Evolutionary conservation across 257 asterid genomes (phyloP).

Genomic region (Solanum etuberosum): DNA sequence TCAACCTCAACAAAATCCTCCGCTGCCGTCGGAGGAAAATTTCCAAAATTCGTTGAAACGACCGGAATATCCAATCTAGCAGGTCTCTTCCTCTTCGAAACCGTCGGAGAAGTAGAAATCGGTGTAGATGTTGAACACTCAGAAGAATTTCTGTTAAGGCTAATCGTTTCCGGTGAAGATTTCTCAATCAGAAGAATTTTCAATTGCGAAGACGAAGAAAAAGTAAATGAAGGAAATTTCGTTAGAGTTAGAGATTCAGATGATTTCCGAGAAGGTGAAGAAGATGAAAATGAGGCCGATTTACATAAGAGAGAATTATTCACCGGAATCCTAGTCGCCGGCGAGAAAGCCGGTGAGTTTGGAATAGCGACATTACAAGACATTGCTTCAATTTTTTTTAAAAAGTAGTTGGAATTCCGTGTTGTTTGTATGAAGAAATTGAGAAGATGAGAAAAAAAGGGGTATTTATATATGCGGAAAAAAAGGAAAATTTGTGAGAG

Average conservation of each 20-base stretch:
- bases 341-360: constrained; percentile 51
- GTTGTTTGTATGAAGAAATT: not conserved
- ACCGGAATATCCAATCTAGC: constrained; percentile 28
- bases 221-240: not conserved
- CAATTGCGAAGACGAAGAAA: constrained; percentile 38
- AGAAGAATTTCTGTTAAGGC: constrained; percentile 27
- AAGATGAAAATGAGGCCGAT: constrained; percentile 13
- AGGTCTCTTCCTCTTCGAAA: constrained; percentile 32
- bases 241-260: not conserved
- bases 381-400: not conserved
- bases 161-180: constrained; percentile 22
- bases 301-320: constrained; percentile 9
- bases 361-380: constrained; percentile 45
- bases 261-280: constrained; percentile 7
- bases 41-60: constrained; percentile 7
- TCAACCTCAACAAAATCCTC: constrained; percentile 45
- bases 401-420: constrained; percentile 12
- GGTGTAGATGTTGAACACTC: constrained; percentile 19
- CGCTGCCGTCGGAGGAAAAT: constrained; percentile 6
- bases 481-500: not conserved
- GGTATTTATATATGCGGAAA: constrained; percentile 3
- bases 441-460: not conserved
- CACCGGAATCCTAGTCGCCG: constrained; percentile 3
- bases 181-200: constrained; percentile 36
- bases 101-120: constrained; percentile 6